phyloP scores from a whole-genome alignment of 768 basidiomycete genomes.

The Tubosaeta sp. region DNA sequence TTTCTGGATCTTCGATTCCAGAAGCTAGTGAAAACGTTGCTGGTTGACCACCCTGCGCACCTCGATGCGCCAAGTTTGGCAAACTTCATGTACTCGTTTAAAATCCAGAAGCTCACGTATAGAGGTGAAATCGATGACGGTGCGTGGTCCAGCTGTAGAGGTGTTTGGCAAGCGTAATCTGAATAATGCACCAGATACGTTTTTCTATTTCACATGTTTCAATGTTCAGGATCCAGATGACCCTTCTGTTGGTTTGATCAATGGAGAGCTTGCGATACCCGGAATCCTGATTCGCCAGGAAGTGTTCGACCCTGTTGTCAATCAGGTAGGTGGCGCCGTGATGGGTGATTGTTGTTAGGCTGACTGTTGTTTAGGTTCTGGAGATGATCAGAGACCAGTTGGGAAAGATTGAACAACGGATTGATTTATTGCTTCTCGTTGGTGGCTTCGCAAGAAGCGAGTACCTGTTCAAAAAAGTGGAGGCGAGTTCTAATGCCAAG shows the following conservation, averaged over 20 bases:
- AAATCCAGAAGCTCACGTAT: constrained; percentile 82
- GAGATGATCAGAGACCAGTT: constrained; percentile 76
- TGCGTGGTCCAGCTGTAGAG: constrained; percentile 29
- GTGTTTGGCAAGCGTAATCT: constrained; percentile 4
- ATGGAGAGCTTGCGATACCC: constrained; percentile 81
- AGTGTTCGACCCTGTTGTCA: constrained; percentile 86
- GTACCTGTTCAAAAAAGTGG: constrained; percentile 75
- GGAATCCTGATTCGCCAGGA: constrained; percentile 76
- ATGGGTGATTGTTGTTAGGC: constrained; percentile 3
- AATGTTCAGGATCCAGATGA: constrained; percentile 83
- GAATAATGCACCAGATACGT: constrained; percentile 48
- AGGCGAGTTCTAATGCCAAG: constrained; percentile 42
- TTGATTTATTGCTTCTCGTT: constrained; percentile 84
- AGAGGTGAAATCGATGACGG: constrained; percentile 72
- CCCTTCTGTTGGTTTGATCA: constrained; percentile 69
- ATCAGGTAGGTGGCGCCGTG: constrained; percentile 45
- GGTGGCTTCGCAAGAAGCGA: constrained; percentile 87
- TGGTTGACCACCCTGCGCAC: constrained; percentile 82
- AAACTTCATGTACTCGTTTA: constrained; percentile 86
- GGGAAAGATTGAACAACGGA: constrained; percentile 57
- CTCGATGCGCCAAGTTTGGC: constrained; percentile 78
- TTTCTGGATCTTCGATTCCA: constrained; percentile 86
- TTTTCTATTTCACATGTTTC: constrained; percentile 89
- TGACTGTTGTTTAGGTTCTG: constrained; percentile 50
- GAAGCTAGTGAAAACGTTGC: constrained; percentile 73